Evolutionary conservation across 306 rosid genomes (phyloP).

Genomic region (Glycine soja): DNA sequence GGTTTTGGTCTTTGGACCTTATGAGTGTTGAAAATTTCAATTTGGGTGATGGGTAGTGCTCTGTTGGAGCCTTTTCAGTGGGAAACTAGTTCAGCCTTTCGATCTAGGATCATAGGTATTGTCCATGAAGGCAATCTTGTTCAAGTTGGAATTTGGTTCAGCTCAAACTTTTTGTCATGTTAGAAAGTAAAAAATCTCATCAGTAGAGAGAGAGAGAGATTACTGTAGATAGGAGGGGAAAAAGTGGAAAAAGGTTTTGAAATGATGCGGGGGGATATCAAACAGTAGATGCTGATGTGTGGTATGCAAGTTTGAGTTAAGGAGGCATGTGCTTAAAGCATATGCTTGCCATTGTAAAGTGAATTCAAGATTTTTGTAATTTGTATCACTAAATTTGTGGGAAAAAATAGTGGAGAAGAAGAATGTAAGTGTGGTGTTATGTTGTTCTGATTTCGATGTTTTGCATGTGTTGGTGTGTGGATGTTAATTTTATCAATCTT

Average conservation of each 20-base stretch:
- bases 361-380: not conserved
- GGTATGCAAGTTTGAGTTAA: not conserved
- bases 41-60: slow-evolving; percentile 7
- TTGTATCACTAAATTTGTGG: slow-evolving; percentile 1
- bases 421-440: slow-evolving; percentile 25
- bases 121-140: not conserved
- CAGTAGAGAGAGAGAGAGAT: not conserved
- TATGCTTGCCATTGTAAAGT: slow-evolving; percentile 25
- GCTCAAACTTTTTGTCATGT: not conserved
- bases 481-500: slow-evolving; percentile 27
- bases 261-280: slow-evolving; percentile 31
- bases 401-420: not conserved
- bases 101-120: slow-evolving; percentile 6
- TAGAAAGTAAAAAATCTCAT: slow-evolving; percentile 12
- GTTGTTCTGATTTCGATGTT: slow-evolving; percentile 31
- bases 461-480: slow-evolving; percentile 23
- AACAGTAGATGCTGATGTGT: slow-evolving; percentile 24
- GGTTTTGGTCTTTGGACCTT: slow-evolving; percentile 12
- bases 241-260: slow-evolving; percentile 16
- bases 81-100: slow-evolving; percentile 3
- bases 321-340: slow-evolving; percentile 22
- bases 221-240: not conserved
- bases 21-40: slow-evolving; percentile 28
- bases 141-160: no score
- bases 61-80: not conserved